Evolutionary conservation across 768 basidiomycete genomes (phyloP).

Genomic region (Leccinum boreale): DNA sequence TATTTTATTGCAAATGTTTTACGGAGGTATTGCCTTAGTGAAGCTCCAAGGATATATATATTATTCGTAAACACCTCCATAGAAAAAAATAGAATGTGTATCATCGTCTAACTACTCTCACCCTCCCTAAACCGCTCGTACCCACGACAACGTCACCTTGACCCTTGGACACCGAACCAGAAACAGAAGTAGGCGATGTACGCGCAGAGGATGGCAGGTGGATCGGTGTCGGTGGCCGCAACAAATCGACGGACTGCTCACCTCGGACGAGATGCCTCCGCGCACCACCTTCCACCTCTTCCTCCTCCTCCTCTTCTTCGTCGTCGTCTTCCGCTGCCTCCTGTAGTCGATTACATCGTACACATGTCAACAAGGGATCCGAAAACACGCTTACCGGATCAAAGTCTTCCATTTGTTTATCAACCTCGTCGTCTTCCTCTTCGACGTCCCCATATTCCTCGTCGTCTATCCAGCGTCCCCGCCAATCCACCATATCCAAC

Average conservation of each 20-base stretch:
- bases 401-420: constrained; percentile 83
- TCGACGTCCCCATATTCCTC: constrained; percentile 71
- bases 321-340: constrained; percentile 57
- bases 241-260: constrained; percentile 36
- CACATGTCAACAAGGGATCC: background rate
- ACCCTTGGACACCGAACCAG: constrained; percentile 44
- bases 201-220: constrained; percentile 43
- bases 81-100: constrained; percentile 20
- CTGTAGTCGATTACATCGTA: constrained; percentile 28
- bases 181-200: constrained; percentile 51
- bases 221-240: constrained; percentile 38
- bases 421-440: constrained; percentile 48
- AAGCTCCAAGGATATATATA: constrained; percentile 10
- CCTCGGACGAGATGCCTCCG: constrained; percentile 33
- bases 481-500: constrained; percentile 85
- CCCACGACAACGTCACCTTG: constrained; percentile 33
- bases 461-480: constrained; percentile 83
- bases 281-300: constrained; percentile 25
- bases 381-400: constrained; percentile 56
- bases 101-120: constrained; percentile 51
- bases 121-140: constrained; percentile 37
- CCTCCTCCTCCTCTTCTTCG: constrained; percentile 51
- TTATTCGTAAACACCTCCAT: constrained; percentile 13
- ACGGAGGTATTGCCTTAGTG: background rate
- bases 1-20: background rate